phyloP scores from a whole-genome alignment of 805 yeast genomes.

The Tetrapisispora arboricola region DNA sequence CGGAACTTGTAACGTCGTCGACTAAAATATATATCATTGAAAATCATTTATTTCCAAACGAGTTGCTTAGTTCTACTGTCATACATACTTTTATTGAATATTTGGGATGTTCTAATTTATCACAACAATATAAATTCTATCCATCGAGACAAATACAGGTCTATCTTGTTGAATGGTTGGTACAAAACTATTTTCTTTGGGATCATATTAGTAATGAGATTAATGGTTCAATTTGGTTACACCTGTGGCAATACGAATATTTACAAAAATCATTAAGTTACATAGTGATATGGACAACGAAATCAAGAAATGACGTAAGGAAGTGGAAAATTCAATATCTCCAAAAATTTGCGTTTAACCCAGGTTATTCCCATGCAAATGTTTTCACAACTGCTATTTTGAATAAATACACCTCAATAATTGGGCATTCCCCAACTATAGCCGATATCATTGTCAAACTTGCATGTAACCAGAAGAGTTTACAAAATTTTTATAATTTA shows the following conservation, averaged over 20 bases:
- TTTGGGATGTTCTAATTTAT: slow-evolving; percentile 23
- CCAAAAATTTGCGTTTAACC: slow-evolving; percentile 12
- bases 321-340: slow-evolving; percentile 23
- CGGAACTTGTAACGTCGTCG: slow-evolving; percentile 8
- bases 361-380: slow-evolving; percentile 16
- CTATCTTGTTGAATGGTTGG: slow-evolving; percentile 28
- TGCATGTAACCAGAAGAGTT: slow-evolving; percentile 11
- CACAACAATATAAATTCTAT: slow-evolving; percentile 13
- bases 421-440: slow-evolving; percentile 11
- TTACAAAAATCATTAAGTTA: slow-evolving; percentile 28
- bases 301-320: slow-evolving; percentile 20
- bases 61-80: slow-evolving; percentile 15
- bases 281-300: slow-evolving; percentile 27
- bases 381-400: slow-evolving; percentile 17
- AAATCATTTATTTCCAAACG: slow-evolving; percentile 25
- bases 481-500: slow-evolving; percentile 11
- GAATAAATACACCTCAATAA: slow-evolving; percentile 11
- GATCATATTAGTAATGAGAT: slow-evolving; percentile 11
- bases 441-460: slow-evolving; percentile 7
- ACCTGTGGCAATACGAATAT: slow-evolving; percentile 30
- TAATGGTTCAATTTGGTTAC: slow-evolving; percentile 24
- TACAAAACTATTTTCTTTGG: slow-evolving; percentile 22
- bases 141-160: slow-evolving; percentile 20
- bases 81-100: slow-evolving; percentile 22
- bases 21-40: slow-evolving; percentile 20